Base-by-base conservation (phyloP, 2,329 filamentous ascomycete genomes). In the Phialemonium atrogriseum region DNA sequence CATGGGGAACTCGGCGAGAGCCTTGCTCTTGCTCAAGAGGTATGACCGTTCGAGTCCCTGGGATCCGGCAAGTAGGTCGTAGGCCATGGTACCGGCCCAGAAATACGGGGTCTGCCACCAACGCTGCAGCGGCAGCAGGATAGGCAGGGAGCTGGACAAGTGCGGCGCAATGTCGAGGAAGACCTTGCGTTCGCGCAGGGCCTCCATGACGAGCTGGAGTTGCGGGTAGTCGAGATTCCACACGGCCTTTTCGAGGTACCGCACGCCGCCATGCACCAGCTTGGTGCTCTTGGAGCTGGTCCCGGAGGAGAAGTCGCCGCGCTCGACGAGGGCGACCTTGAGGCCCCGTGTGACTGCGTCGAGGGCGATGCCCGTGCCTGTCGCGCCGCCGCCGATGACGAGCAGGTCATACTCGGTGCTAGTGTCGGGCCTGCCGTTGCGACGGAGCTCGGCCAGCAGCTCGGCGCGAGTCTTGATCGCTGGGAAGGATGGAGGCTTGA, bases 1-100 rank as follows among this genome's bases (percentile, higher is more conserved):
- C 85, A 93, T 91, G 7, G 86, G 86, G 51, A 93, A 93, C 3
- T 82, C 82, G 53, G 89, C 84, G 40, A 93, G 66, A 7, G 85
- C 84, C 59, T 89, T 89, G 55, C 81, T 88, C 56, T 80, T 80
- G 15, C 84, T 88, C 50, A 93, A 62, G 54, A 93, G 93, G 60
- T 93, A 93, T 5, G 84, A 89, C 47, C 76, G 86, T 57, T 93
- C 85, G 48, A 93, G 88, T 34, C 86, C 86, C 56, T 93, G 85
- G 24, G 80, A 80, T 10, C 85, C 85, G 46, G 86, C 86, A 42
- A 93, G 68, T 46, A 87, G 75, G 58, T 93, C 86, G 58, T 93
- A 94, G 44, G 77, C 74, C 56, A 93, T 93, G 38, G 78, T 83
- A 30, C 80, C 80, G 23, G 69, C 73, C 80, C 80, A 84, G 54